Percentiles rank a stretch among this genome's conserved stretches.
phyloP scores from a whole-genome alignment of 305 asterid species.

The Fraxinus nigra region DNA sequence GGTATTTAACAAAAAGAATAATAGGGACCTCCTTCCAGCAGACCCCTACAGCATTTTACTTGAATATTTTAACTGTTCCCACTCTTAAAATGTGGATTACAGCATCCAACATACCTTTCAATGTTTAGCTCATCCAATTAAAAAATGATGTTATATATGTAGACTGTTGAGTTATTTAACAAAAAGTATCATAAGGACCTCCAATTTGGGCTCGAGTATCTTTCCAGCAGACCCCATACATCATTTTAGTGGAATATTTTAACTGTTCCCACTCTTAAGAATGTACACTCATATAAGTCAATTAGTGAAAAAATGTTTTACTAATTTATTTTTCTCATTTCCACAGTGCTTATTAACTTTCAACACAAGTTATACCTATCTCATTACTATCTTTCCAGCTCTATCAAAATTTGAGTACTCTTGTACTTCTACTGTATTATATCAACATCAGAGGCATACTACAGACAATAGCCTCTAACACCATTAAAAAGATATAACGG shows the following conservation, averaged over 20 bases:
- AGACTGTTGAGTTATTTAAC: not conserved
- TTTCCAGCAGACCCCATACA: not conserved
- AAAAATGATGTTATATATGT: not conserved
- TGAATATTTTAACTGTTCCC: not conserved
- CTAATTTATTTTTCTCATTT: not conserved
- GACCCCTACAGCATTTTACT: not conserved
- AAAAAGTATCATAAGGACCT: not conserved
- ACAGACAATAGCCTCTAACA: conserved; percentile 1
- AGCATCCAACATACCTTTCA: not conserved
- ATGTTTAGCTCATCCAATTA: not conserved
- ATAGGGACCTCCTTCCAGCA: not conserved
- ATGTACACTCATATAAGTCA: not conserved
- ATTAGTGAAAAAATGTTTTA: not conserved
- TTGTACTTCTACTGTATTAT: not conserved
- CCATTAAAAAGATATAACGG: not conserved
- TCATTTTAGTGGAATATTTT: not conserved
- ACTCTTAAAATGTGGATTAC: not conserved
- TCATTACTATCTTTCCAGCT: not conserved
- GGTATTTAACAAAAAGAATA: not conserved
- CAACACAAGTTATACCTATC: not conserved
- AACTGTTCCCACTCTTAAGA: not conserved
- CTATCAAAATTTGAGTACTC: not conserved
- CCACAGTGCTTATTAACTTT: not conserved
- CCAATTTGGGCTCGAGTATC: not conserved
- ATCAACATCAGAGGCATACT: conserved; percentile 6